A percentile compares a stretch with the other conserved stretches of the same genome.
phyloP scores from a whole-genome alignment of 768 basidiomycete species.

The Mycena galericulata region DNA sequence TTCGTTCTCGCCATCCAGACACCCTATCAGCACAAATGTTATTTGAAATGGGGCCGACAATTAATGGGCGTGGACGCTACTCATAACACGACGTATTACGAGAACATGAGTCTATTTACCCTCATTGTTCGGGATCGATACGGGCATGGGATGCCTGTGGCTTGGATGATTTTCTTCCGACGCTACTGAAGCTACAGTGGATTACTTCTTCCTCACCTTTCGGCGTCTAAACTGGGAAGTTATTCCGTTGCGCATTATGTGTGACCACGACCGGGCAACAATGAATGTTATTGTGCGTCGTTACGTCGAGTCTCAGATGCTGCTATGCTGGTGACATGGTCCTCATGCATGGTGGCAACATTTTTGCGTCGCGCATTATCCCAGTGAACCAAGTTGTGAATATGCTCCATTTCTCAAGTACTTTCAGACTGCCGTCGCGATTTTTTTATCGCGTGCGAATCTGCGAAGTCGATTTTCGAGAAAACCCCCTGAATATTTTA shows the following conservation, averaged over 20 bases:
- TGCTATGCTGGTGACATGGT: slow-evolving; percentile 36
- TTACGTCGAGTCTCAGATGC: slow-evolving; percentile 1
- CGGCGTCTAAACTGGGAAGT: slow-evolving; percentile 2
- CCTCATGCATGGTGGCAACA: slow-evolving; percentile 36
- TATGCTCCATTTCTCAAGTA: too few relatives aligned
- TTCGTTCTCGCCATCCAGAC: slow-evolving; percentile 8
- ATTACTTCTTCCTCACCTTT: slow-evolving; percentile 14
- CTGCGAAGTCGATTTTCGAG: too few relatives aligned
- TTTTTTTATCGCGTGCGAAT: too few relatives aligned
- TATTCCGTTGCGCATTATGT: slow-evolving; percentile 11
- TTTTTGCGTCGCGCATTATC: slow-evolving; percentile 6
- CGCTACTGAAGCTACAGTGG: slow-evolving; percentile 4
- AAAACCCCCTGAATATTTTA: too few relatives aligned
- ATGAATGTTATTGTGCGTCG: background rate
- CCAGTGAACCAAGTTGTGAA: too few relatives aligned
- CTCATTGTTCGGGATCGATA: slow-evolving; percentile 11
- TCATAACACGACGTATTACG: slow-evolving; percentile 12
- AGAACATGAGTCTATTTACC: slow-evolving; percentile 15
- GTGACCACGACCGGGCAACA: slow-evolving; percentile 4
- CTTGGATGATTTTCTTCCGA: slow-evolving; percentile 23
- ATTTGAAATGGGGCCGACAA: background rate
- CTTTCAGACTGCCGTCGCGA: too few relatives aligned
- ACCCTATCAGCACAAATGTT: slow-evolving; percentile 5
- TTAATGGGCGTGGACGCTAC: slow-evolving; percentile 10
- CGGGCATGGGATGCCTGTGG: slow-evolving; percentile 17